Evolutionary conservation across 2,329 filamentous ascomycete species (phyloP), one percentile per base, ranked within the genome.

Genomic region (Elsinoe perseae): DNA sequence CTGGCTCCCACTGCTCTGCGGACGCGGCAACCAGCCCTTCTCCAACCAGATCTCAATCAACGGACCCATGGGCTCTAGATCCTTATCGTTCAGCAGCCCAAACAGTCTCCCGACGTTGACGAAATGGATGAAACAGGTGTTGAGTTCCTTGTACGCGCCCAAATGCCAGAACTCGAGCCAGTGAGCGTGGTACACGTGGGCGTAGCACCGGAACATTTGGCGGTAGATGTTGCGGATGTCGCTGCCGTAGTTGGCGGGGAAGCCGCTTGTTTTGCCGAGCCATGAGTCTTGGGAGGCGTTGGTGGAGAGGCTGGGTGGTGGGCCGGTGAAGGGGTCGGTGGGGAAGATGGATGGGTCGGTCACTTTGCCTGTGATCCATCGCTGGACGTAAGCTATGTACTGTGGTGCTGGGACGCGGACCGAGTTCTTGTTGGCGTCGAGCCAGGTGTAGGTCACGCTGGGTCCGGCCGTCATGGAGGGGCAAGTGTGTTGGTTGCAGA

Each of bases 371-470:
- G 89, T 87, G 69, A 97, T 95, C 91, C 92, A 97, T 67, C 92
- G 89, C 74, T 96, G 91, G 70, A 97, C 95, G 23, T 95, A 83
- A 63, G 89, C 89, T 74, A 96, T 93, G 74, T 97, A 97, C 71
- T 95, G 90, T 60, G 85, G 85, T 5, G 92, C 92, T 2, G 92
- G 90, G 40, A 97, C 86, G 72, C 95, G 92, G 61, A 95, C 90
- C 9, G 92, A 90, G 68, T 89, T 85, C 64, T 86, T 84, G 65
- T 88, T 85, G 62, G 85, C 85, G 72, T 96, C 95, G 56, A 97
- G 81, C 92, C 92, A 97, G 50, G 91, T 96, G 71, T 95, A 97
- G 23, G 89, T 95, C 72, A 95, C 86, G 65, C 93, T 95, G n/a
- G 84, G 80, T 71, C 92, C 92, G 65, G 93, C 93, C 58, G 91